A percentile compares a stretch with the other conserved stretches of the same genome.
Evolutionary conservation across 306 rosid genomes (phyloP).

Genomic region (Gleditsia sinensis): DNA sequence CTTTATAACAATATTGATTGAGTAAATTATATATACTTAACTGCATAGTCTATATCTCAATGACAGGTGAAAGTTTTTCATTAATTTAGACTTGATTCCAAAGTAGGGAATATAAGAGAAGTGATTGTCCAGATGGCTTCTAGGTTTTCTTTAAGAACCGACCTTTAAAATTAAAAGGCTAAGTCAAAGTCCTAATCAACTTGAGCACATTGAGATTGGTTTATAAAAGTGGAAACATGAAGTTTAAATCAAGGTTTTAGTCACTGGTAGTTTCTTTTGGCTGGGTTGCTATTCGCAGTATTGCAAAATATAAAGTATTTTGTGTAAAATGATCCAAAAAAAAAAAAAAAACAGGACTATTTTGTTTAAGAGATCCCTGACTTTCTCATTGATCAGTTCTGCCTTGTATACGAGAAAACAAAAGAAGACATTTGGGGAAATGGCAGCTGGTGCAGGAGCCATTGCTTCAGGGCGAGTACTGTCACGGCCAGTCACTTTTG

Average conservation of each 20-base stretch:
- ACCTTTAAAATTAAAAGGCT: neutral
- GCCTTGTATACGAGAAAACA: slow-evolving; percentile 9
- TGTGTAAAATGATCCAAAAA: neutral
- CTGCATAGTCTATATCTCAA: neutral
- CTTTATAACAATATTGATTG: neutral
- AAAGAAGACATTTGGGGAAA: slow-evolving; percentile 20
- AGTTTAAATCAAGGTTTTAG: neutral
- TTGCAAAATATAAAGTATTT: neutral
- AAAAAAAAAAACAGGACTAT: neutral
- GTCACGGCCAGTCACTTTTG: slow-evolving; percentile 91
- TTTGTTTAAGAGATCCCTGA: neutral
- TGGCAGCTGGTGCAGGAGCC: slow-evolving; percentile 55
- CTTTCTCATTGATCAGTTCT: slow-evolving; percentile 17
- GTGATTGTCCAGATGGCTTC: neutral
- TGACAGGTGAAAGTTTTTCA: neutral
- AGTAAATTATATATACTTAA: neutral
- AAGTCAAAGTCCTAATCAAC: neutral
- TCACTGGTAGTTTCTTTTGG: neutral
- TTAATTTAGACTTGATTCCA: neutral
- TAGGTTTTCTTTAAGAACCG: neutral
- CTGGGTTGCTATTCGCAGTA: neutral
- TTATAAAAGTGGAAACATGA: neutral
- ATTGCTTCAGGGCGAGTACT: slow-evolving; percentile 56
- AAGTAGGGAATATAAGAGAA: neutral
- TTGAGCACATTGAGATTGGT: neutral